Conservation (phyloP, 2,329 filamentous ascomycete species). For the Pestalotiopsis fici region DNA sequence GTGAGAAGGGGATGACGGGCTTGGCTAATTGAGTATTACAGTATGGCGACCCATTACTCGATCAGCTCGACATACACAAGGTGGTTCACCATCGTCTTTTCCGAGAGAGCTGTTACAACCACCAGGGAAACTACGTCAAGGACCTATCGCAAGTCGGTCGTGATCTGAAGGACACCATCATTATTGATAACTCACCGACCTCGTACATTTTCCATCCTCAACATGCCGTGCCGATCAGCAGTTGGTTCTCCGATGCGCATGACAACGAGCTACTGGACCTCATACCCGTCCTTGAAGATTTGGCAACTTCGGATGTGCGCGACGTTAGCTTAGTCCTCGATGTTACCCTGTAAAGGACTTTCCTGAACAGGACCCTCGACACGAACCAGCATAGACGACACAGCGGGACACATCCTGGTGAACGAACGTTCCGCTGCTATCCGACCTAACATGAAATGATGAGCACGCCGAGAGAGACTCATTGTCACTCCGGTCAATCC, state of each 20-base stretch:
- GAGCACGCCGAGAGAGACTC: neutral
- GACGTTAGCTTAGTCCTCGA: conserved; percentile 98
- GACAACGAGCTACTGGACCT: conserved; percentile 98
- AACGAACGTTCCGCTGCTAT: conserved; percentile 51
- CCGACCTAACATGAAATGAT: conserved; percentile 47
- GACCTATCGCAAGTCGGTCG: conserved; percentile 96
- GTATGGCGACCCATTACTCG: conserved; percentile 95
- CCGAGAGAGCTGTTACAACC: conserved; percentile 98
- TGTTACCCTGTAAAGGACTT: conserved; percentile 67
- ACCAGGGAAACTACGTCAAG: conserved; percentile 99
- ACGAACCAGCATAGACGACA: conserved; percentile 37
- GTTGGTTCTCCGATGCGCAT: conserved; percentile 99
- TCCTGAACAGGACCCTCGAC: conserved; percentile 24
- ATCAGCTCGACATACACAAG: conserved; percentile 95
- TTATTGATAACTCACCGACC: conserved; percentile 98
- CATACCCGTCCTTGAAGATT: conserved; percentile 96
- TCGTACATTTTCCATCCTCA: conserved; percentile 99
- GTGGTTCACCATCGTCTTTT: conserved; percentile 96
- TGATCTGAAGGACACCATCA: conserved; percentile 95
- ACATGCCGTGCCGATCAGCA: conserved; percentile 98
- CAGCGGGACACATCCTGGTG: conserved; percentile 58
- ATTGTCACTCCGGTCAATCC: neutral
- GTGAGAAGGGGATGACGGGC: conserved; percentile 7
- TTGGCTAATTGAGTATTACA: conserved; percentile 36
- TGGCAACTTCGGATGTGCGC: conserved; percentile 83